Conservation (phyloP, 495 filamentous ascomycete genomes). For the Neurospora sp. region DNA sequence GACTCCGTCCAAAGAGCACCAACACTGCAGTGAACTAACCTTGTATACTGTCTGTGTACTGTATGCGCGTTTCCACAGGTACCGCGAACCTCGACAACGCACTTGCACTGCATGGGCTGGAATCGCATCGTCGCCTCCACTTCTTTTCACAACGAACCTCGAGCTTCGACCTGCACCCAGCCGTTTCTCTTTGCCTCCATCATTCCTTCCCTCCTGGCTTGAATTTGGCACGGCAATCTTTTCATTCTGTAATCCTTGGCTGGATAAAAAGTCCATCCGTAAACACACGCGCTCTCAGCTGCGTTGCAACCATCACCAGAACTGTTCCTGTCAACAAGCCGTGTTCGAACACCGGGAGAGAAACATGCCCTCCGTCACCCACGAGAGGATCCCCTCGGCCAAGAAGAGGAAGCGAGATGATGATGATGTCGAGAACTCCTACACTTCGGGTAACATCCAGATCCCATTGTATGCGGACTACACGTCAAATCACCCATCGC, state of each 20-base stretch:
- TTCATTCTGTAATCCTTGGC: neutral
- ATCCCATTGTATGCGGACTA: constrained; percentile 21
- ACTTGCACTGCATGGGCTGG: neutral
- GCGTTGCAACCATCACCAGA: neutral
- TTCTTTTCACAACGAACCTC: neutral
- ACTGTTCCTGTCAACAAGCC: neutral
- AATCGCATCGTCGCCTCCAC: neutral
- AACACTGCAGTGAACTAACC: neutral
- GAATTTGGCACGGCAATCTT: neutral
- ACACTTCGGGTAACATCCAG: constrained; percentile 11
- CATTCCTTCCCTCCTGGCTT: neutral
- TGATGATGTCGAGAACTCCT: constrained; percentile 18
- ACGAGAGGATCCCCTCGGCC: constrained; percentile 16
- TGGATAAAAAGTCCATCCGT: neutral
- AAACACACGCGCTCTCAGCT: neutral
- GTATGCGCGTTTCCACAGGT: neutral
- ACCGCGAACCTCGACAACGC: neutral
- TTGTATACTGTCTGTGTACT: neutral
- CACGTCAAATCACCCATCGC: neutral
- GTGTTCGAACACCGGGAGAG: neutral
- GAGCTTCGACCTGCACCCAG: neutral
- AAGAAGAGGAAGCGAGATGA: constrained; percentile 36
- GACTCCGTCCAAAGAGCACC: neutral
- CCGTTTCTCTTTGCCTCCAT: neutral
- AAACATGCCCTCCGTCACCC: constrained; percentile 24